Evolutionary conservation across 495 filamentous ascomycete species (phyloP).

Genomic region (Staphylotrichum tortipilum): DNA sequence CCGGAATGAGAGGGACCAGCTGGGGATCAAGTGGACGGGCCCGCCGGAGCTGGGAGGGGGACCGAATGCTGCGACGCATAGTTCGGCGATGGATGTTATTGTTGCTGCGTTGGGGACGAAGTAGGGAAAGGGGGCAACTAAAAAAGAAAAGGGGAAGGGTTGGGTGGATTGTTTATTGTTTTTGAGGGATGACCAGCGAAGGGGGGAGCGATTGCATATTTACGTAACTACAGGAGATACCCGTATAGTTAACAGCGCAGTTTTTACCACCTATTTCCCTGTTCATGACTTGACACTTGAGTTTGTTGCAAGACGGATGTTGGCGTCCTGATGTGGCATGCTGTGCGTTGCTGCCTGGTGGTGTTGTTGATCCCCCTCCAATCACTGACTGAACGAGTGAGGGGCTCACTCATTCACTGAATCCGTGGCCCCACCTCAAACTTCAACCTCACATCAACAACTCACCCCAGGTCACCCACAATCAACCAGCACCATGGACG

Average conservation of each 20-base stretch:
- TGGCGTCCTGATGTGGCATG: background rate
- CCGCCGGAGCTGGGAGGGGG: constrained; percentile 43
- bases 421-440: background rate
- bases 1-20: constrained; percentile 40
- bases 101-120: constrained; percentile 55
- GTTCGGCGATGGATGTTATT: constrained; percentile 58
- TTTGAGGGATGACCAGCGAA: background rate
- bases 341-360: constrained; percentile 3
- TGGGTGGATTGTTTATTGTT: too few species aligned
- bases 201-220: background rate
- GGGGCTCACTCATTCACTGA: too few species aligned
- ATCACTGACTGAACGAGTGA: too few species aligned
- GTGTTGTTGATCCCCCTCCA: background rate
- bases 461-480: background rate
- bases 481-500: constrained; percentile 35
- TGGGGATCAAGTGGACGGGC: constrained; percentile 54
- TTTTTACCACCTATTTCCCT: too few species aligned
- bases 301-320: background rate
- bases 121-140: background rate
- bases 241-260: too few species aligned
- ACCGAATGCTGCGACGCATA: constrained; percentile 45
- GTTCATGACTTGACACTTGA: background rate
- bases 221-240: too few species aligned
- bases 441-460: background rate
- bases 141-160: too few species aligned